These are phyloP conservation scores for Physcia stellaris DNA, from an alignment of 495 filamentous ascomycete genomes.

Conservation along the genomic window DNA sequence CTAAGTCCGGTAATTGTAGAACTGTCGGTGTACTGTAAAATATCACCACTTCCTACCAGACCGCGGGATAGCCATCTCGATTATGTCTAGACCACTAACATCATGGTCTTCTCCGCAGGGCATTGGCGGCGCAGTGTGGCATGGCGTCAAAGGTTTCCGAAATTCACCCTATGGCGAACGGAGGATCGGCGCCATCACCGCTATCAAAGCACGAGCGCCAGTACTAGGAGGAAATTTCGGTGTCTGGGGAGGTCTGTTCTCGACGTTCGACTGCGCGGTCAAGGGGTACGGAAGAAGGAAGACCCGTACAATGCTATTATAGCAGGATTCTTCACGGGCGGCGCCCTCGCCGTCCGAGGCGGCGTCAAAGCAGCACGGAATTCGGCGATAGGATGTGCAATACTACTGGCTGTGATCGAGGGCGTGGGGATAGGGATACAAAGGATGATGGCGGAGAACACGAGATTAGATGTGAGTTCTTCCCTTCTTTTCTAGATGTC, in stretches of 20 bases:
- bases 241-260: constrained; percentile 92
- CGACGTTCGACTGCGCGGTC: constrained; percentile 91
- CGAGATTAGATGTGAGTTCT: constrained; percentile 58
- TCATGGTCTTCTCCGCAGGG: constrained; percentile 31
- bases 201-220: constrained; percentile 91
- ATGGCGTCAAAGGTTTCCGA: constrained; percentile 91
- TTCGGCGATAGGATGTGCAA: constrained; percentile 88
- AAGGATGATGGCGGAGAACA: constrained; percentile 88
- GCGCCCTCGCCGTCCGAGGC: constrained; percentile 77
- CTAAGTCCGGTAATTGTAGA: not conserved
- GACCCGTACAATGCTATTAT: constrained; percentile 41
- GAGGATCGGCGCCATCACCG: constrained; percentile 88
- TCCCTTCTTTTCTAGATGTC: no score
- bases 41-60: constrained; percentile 6
- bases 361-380: constrained; percentile 81
- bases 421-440: constrained; percentile 96
- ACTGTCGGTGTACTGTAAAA: not conserved
- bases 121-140: constrained; percentile 92
- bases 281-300: constrained; percentile 94
- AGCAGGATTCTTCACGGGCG: constrained; percentile 94
- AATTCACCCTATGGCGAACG: constrained; percentile 87
- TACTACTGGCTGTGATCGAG: constrained; percentile 89
- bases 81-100: constrained; percentile 10
- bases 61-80: no score
- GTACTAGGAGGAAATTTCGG: constrained; percentile 97